Conservation (phyloP, 805 yeast genomes). For the Yueomyces sp. region DNA sequence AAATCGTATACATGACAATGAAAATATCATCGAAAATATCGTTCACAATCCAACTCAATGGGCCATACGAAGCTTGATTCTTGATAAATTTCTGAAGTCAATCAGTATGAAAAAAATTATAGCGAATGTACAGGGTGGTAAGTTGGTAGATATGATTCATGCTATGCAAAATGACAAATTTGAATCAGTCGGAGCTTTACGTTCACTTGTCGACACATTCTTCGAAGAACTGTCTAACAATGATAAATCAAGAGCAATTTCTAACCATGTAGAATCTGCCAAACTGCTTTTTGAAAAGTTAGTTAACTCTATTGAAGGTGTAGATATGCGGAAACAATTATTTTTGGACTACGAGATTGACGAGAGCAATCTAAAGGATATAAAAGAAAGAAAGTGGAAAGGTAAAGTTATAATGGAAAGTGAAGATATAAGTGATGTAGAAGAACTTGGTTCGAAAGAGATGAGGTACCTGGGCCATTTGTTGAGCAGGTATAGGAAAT, state of each 20-base stretch:
- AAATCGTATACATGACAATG: slow-evolving; percentile 3
- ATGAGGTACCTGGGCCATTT: neutral
- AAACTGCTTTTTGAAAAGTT: slow-evolving; percentile 3
- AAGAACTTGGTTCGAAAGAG: slow-evolving; percentile 6
- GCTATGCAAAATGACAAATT: slow-evolving; percentile 7
- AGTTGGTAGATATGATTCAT: slow-evolving; percentile 7
- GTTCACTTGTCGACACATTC: slow-evolving; percentile 5
- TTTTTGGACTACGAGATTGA: slow-evolving; percentile 18
- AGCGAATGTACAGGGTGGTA: slow-evolving; percentile 3
- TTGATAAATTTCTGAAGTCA: slow-evolving; percentile 15
- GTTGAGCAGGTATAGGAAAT: neutral
- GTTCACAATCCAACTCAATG: slow-evolving; percentile 17
- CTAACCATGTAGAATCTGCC: slow-evolving; percentile 6
- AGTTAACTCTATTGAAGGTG: slow-evolving; percentile 2
- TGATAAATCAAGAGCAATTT: slow-evolving; percentile 6
- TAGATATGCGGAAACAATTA: slow-evolving; percentile 6
- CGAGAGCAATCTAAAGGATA: slow-evolving; percentile 7
- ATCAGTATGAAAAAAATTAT: slow-evolving; percentile 18
- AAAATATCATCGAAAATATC: slow-evolving; percentile 1
- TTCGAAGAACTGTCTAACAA: slow-evolving; percentile 5
- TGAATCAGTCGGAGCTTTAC: slow-evolving; percentile 2
- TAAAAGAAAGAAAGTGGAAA: slow-evolving; percentile 16
- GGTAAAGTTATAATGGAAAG: slow-evolving; percentile 20
- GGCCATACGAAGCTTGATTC: slow-evolving; percentile 8
- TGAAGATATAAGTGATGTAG: slow-evolving; percentile 22